phyloP scores from a whole-genome alignment of 192 early-diverging fungal genomes.

The Chytriomyces confervae region DNA sequence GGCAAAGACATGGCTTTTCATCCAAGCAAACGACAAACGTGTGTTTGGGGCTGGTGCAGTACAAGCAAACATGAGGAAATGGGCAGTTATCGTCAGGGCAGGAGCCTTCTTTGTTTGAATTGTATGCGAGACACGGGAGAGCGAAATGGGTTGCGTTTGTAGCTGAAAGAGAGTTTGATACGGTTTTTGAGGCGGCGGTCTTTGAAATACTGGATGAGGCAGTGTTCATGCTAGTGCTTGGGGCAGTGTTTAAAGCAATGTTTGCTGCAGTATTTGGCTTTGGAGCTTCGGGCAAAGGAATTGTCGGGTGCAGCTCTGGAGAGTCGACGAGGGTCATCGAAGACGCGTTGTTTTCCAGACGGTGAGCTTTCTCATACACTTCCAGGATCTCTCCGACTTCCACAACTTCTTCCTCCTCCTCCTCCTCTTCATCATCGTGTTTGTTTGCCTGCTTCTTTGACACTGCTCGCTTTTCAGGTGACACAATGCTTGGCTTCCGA shows the following conservation, averaged over 20 bases:
- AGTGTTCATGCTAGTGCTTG: not conserved
- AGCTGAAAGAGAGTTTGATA: too few species aligned
- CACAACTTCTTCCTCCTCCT: too few species aligned
- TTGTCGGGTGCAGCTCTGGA: too few species aligned
- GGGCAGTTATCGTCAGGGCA: conserved; percentile 19
- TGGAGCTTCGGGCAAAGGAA: not conserved
- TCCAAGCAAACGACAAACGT: not conserved
- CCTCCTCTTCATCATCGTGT: too few species aligned
- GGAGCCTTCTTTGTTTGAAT: not conserved
- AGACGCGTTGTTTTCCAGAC: too few species aligned
- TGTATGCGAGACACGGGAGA: conserved; percentile 21
- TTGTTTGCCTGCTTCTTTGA: too few species aligned
- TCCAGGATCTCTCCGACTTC: too few species aligned
- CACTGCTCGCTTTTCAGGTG: too few species aligned
- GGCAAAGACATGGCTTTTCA: conserved; percentile 12
- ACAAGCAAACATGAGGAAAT: conserved; percentile 12
- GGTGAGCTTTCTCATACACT: too few species aligned
- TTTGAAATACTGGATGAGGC: not conserved
- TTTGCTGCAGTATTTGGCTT: not conserved
- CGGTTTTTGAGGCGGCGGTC: not conserved
- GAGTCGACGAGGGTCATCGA: too few species aligned
- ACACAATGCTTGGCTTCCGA: too few species aligned
- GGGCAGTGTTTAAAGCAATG: not conserved
- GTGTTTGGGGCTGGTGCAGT: not conserved
- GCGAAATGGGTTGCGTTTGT: not conserved